These are phyloP conservation scores for Meyerozyma guilliermondii DNA, from an alignment of 1,139 yeast species.

Conservation along the genomic window DNA sequence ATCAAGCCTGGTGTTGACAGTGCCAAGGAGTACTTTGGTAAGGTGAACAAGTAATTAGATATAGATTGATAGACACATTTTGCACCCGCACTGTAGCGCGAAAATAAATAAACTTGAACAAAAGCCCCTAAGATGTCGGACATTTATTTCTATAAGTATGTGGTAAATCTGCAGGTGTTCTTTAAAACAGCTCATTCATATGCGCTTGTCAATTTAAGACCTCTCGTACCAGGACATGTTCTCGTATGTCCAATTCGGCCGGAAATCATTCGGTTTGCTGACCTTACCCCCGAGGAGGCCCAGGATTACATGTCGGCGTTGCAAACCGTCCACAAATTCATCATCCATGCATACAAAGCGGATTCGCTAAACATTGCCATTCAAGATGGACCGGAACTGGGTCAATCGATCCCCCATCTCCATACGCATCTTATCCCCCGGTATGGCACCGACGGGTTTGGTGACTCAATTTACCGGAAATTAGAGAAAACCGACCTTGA, in stretches of 20 bases:
- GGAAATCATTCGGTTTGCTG: conserved; percentile 55
- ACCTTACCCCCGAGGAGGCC: conserved; percentile 66
- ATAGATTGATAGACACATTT: background rate
- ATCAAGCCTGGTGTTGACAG: conserved; percentile 81
- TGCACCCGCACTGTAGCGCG: background rate
- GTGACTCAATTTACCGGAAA: conserved; percentile 63
- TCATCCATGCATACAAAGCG: conserved; percentile 62
- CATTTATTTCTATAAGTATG: conserved; percentile 47
- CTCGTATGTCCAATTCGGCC: conserved; percentile 76
- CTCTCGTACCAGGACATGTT: conserved; percentile 87
- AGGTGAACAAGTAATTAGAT: conserved; percentile 37
- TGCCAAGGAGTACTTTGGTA: conserved; percentile 77
- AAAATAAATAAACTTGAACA: too few species aligned
- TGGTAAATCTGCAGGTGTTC: conserved; percentile 63
- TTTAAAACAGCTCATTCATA: conserved; percentile 54
- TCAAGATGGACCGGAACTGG: conserved; percentile 95
- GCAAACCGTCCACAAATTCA: conserved; percentile 65
- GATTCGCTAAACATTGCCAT: conserved; percentile 83
- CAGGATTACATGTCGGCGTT: conserved; percentile 73
- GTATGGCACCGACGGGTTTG: conserved; percentile 55
- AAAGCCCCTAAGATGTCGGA: conserved; percentile 9
- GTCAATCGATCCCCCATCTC: conserved; percentile 89
- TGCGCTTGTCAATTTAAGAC: conserved; percentile 85
- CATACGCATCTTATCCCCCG: conserved; percentile 93
- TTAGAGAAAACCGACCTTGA: conserved; percentile 46